These are phyloP conservation scores for Talaromyces sp. DNA, from an alignment of 2,329 filamentous ascomycete species.

Conservation along the genomic window DNA sequence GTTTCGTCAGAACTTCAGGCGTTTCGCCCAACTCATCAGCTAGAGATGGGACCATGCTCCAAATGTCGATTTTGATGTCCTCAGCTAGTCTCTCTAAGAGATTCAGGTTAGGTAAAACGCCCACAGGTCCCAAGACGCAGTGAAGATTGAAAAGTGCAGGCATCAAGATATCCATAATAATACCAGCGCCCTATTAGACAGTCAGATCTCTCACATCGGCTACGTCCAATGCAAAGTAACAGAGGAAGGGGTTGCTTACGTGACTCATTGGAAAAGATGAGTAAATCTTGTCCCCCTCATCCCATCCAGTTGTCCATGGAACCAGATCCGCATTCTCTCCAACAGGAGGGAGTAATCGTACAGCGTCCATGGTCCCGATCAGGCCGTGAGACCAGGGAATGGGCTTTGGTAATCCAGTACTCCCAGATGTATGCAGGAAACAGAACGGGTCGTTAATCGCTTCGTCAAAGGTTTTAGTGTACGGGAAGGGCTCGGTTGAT, in stretches of 20 bases:
- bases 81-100: constrained; percentile 2
- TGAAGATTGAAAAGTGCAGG: constrained; percentile 6
- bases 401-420: constrained; percentile 35
- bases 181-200: not conserved
- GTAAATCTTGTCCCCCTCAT: constrained; percentile 9
- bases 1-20: not conserved
- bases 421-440: constrained; percentile 33
- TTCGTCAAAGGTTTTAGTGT: constrained; percentile 29
- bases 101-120: constrained; percentile 8
- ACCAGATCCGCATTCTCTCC: not conserved
- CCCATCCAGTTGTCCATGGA: constrained; percentile 5
- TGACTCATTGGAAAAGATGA: constrained; percentile 12
- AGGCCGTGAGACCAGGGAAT: constrained; percentile 26
- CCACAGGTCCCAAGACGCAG: constrained; percentile 6
- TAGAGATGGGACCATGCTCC: constrained; percentile 10
- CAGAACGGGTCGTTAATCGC: constrained; percentile 31
- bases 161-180: constrained; percentile 12
- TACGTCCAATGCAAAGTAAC: not conserved
- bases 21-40: constrained; percentile 7
- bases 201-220: not conserved
- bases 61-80: constrained; percentile 5
- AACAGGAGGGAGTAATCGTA: constrained; percentile 13
- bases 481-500: constrained; percentile 14
- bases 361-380: constrained; percentile 16
- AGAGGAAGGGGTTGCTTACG: not conserved